Evolutionary conservation across 2,329 filamentous ascomycete species (phyloP).

Genomic region (Gaeumannomyces sp.): DNA sequence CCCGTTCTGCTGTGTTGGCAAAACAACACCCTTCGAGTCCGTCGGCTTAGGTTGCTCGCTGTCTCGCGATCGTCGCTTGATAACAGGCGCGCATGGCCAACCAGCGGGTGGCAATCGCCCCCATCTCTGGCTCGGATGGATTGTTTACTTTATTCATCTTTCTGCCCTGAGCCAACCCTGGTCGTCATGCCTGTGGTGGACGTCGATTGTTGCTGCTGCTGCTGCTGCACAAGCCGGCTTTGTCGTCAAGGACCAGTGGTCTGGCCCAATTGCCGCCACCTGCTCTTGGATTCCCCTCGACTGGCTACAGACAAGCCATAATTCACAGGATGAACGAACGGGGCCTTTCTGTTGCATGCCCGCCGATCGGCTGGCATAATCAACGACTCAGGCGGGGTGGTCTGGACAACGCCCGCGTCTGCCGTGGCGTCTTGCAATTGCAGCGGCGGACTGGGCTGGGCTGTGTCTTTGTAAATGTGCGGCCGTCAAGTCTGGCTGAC

Average conservation of each 20-base stretch:
- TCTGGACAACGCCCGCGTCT: background rate
- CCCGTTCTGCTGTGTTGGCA: background rate
- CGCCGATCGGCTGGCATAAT: background rate
- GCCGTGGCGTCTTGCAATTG: background rate
- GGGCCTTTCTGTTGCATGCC: background rate
- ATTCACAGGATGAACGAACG: background rate
- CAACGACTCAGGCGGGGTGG: background rate
- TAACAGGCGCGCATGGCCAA: background rate
- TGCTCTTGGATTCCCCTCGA: background rate
- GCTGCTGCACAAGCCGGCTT: background rate
- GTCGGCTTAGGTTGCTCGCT: background rate
- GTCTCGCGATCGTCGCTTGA: background rate
- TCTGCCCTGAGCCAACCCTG: background rate
- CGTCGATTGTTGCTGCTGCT: too few relatives aligned
- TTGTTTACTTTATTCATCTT: background rate
- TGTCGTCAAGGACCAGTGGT: too few relatives aligned
- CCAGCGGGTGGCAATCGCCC: background rate
- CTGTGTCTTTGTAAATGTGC: background rate
- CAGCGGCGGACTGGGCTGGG: background rate
- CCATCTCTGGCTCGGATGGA: background rate
- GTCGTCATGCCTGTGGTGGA: too few relatives aligned
- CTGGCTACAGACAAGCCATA: background rate
- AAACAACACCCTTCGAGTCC: background rate
- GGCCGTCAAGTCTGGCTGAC: background rate
- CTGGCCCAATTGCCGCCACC: background rate